A percentile compares a stretch with the other conserved stretches of the same genome.
phyloP scores from a whole-genome alignment of 2,329 filamentous ascomycete species.

The Fusarium sp. region DNA sequence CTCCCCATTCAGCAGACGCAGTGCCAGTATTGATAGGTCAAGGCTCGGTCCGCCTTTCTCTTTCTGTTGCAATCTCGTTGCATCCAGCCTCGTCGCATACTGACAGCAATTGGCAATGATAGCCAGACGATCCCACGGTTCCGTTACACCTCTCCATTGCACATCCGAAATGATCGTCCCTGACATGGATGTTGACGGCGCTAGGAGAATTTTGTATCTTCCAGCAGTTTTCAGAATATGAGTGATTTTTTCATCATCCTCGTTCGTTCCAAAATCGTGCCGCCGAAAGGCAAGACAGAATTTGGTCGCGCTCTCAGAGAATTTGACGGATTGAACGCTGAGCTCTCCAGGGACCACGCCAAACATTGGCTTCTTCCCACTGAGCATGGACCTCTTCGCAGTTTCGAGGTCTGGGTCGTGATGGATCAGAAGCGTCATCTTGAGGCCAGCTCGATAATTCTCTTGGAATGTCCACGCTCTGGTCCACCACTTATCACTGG shows the following conservation, averaged over 20 bases:
- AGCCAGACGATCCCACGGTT: slow-evolving; percentile 45
- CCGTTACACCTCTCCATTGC: slow-evolving; percentile 25
- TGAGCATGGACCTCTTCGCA: slow-evolving; percentile 32
- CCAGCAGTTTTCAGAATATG: slow-evolving; percentile 42
- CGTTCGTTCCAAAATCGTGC: neutral
- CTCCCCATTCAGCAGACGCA: slow-evolving; percentile 49
- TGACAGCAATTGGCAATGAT: slow-evolving; percentile 51
- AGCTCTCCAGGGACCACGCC: slow-evolving; percentile 39
- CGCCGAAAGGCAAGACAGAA: slow-evolving; percentile 41
- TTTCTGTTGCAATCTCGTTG: slow-evolving; percentile 15
- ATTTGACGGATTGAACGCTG: slow-evolving; percentile 38
- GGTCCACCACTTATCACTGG: slow-evolving; percentile 45
- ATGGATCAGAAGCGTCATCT: slow-evolving; percentile 47
- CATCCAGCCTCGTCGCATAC: slow-evolving; percentile 45
- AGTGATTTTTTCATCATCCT: neutral
- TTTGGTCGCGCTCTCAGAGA: slow-evolving; percentile 39
- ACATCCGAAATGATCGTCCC: slow-evolving; percentile 44
- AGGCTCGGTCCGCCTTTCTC: slow-evolving; percentile 17
- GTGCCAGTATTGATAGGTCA: slow-evolving; percentile 44
- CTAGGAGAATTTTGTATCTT: slow-evolving; percentile 42
- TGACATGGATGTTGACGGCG: slow-evolving; percentile 42
- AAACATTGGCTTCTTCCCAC: slow-evolving; percentile 1
- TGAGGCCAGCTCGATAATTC: slow-evolving; percentile 46
- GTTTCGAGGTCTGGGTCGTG: slow-evolving; percentile 36
- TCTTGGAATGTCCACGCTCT: slow-evolving; percentile 52